These are phyloP conservation scores for Uncinocarpus reesii DNA, from an alignment of 2,329 filamentous ascomycete species.

Conservation along the genomic window DNA sequence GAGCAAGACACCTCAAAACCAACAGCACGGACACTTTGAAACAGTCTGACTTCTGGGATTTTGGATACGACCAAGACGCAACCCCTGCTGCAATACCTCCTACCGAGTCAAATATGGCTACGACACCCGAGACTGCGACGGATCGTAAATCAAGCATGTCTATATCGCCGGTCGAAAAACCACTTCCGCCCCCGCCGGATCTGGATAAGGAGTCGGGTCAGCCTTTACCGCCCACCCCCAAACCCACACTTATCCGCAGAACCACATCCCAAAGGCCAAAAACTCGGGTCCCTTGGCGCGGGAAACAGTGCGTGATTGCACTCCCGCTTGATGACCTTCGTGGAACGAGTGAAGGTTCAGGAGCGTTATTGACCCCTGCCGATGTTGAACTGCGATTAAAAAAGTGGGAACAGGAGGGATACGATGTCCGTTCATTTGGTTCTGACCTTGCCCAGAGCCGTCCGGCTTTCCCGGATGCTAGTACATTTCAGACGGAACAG, in stretches of 20 bases:
- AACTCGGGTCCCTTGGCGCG: constrained; percentile 65
- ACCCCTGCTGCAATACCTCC: constrained; percentile 28
- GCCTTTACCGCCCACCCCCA: constrained; percentile 16
- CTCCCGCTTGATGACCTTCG: constrained; percentile 58
- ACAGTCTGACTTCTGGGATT: constrained; percentile 38
- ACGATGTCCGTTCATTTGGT: constrained; percentile 35
- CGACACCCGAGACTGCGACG: constrained; percentile 11
- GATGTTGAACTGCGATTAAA: constrained; percentile 34
- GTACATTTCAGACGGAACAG: constrained; percentile 30
- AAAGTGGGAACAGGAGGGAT: constrained; percentile 36
- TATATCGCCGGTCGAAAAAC: constrained; percentile 14
- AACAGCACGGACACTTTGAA: constrained; percentile 35
- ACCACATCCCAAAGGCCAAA: constrained; percentile 36
- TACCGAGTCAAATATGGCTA: constrained; percentile 19
- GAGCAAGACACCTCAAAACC: constrained; percentile 28
- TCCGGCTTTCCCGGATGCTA: constrained; percentile 34
- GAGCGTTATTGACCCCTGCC: constrained; percentile 30
- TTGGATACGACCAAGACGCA: constrained; percentile 35
- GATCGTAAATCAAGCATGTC: constrained; percentile 4
- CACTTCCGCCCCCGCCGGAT: constrained; percentile 15
- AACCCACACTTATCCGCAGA: constrained; percentile 11
- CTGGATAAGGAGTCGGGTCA: constrained; percentile 6
- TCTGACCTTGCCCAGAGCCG: constrained; percentile 32
- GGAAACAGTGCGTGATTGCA: constrained; percentile 62
- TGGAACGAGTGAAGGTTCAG: constrained; percentile 39